A percentile compares a stretch with the other conserved stretches of the same genome.
Evolutionary conservation across 345 rosid species (phyloP).

Genomic region (Nephelium lappaceum): DNA sequence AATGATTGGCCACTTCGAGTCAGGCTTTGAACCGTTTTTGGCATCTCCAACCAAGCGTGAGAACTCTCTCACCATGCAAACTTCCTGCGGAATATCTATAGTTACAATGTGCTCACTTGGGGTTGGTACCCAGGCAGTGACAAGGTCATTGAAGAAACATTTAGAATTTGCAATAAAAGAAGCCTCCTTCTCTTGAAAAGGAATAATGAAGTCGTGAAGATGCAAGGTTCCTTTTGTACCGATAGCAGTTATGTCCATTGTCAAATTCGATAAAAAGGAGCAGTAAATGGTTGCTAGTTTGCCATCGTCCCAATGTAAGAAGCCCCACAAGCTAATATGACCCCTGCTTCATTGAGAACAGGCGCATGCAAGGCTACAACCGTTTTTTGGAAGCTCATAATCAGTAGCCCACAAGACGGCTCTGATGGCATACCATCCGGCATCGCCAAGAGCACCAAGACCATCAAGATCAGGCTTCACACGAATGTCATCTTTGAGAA

Average conservation of each 20-base stretch:
- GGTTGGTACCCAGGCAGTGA: conserved; percentile 40
- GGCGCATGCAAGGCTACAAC: conserved; percentile 52
- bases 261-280: conserved; percentile 74
- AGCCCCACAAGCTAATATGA: conserved; percentile 72
- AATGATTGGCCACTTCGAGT: conserved; percentile 57
- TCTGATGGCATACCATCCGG: conserved; percentile 85
- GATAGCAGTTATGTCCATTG: conserved; percentile 67
- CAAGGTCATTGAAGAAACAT: conserved; percentile 51
- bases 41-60: conserved; percentile 56
- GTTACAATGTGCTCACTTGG: conserved; percentile 51
- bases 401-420: conserved; percentile 56
- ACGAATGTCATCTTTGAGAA: conserved; percentile 68
- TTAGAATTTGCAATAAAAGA: conserved; percentile 48
- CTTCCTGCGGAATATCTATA: conserved; percentile 73
- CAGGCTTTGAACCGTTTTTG: conserved; percentile 63
- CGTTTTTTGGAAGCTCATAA: conserved; percentile 66
- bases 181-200: conserved; percentile 63
- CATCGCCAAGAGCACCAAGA: conserved; percentile 85
- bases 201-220: conserved; percentile 68
- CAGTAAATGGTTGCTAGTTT: conserved; percentile 62
- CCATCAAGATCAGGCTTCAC: conserved; percentile 85
- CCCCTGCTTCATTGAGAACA: conserved; percentile 61
- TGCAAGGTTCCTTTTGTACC: conserved; percentile 72
- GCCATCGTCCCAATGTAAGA: conserved; percentile 71
- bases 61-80: conserved; percentile 78